These are phyloP conservation scores for Larix sibirica DNA, from an alignment of 83 land plant species.

Conservation along the genomic window DNA sequence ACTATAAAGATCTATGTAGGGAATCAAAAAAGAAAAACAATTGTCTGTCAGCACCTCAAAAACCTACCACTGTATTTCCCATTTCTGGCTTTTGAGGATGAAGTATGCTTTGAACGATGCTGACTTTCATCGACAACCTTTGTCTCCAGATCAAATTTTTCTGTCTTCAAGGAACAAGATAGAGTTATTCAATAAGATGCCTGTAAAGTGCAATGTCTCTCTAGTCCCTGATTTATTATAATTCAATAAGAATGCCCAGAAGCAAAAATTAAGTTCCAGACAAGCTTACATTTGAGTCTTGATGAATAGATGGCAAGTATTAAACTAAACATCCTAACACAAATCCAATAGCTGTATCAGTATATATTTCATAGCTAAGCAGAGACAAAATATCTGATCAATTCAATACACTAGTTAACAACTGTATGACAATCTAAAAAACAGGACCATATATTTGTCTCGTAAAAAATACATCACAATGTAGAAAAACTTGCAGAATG, in stretches of 20 bases:
- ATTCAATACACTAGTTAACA: not conserved
- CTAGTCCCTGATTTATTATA: not conserved
- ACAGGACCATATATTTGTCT: not conserved
- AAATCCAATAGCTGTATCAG: not conserved
- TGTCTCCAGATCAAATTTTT: slow-evolving; percentile 89
- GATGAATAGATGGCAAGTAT: not conserved
- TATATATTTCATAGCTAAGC: not conserved
- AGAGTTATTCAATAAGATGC: not conserved
- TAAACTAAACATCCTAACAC: not conserved
- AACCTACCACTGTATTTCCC: slow-evolving; percentile 50
- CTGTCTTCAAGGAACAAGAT: slow-evolving; percentile 56
- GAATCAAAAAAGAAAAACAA: not conserved
- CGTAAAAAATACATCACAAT: not conserved
- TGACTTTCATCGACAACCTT: slow-evolving; percentile 93
- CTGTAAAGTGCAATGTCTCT: not conserved
- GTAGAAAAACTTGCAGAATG: not conserved
- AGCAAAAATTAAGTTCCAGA: not conserved
- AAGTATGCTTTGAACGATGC: slow-evolving; percentile 37
- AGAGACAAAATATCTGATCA: not conserved
- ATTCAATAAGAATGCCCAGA: not conserved
- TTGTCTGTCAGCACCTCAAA: not conserved
- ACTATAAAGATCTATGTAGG: not conserved
- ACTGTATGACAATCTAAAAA: not conserved
- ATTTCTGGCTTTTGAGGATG: slow-evolving; percentile 29
- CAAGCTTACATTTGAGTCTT: not conserved